Evolutionary conservation across 352 stramenopile genomes (phyloP).

Genomic region (Phytopythium chamaehyphon): DNA sequence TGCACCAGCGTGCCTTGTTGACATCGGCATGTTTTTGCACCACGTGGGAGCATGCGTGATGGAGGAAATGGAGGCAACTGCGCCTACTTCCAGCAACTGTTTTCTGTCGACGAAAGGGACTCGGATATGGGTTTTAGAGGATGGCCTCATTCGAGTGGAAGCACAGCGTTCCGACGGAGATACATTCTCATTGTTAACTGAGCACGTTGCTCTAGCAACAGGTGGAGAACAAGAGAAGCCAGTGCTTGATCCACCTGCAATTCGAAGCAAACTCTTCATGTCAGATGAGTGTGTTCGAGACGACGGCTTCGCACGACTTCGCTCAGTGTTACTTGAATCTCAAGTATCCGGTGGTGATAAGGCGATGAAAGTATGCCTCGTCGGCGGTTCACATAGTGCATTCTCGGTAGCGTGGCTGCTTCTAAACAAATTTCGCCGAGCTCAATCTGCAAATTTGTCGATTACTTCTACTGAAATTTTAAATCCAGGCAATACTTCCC

Average conservation of each 20-base stretch:
- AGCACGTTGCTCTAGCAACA: constrained; percentile 67
- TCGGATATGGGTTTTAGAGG: constrained; percentile 40
- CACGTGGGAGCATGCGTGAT: constrained; percentile 40
- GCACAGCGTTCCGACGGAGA: constrained; percentile 18
- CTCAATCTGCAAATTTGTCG: not conserved
- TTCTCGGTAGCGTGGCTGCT: constrained; percentile 83
- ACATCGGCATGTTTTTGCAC: constrained; percentile 65
- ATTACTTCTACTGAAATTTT: not conserved
- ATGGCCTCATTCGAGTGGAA: constrained; percentile 48
- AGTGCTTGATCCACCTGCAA: constrained; percentile 24
- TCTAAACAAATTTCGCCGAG: constrained; percentile 46
- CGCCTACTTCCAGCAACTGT: constrained; percentile 35
- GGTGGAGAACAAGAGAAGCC: constrained; percentile 56
- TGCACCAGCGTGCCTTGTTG: constrained; percentile 41
- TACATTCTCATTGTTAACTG: constrained; percentile 36
- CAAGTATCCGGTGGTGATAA: constrained; percentile 19
- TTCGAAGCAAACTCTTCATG: constrained; percentile 56
- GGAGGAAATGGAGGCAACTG: constrained; percentile 36
- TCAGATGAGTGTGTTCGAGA: constrained; percentile 63
- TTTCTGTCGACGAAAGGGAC: constrained; percentile 47
- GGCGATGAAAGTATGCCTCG: constrained; percentile 64
- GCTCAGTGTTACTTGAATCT: constrained; percentile 32
- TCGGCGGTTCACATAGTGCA: constrained; percentile 82
- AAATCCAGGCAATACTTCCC: not conserved
- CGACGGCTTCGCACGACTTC: constrained; percentile 51